A percentile compares a stretch with the other conserved stretches of the same genome.
Evolutionary conservation across 192 early-diverging fungal genomes (phyloP).

Genomic region (Coemansia sp.): DNA sequence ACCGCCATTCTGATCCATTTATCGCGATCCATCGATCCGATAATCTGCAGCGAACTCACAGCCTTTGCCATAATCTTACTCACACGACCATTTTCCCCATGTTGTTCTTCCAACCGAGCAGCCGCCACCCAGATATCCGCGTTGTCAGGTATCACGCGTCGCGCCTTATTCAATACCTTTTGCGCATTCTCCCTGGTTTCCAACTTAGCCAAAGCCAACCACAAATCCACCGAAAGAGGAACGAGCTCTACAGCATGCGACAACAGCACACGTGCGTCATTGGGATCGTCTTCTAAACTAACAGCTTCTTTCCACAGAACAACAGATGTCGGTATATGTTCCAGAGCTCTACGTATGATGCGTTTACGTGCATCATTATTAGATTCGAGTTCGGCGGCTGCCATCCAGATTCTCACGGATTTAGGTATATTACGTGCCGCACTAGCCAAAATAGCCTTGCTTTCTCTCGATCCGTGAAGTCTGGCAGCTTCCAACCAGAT

Average conservation of each 20-base stretch:
- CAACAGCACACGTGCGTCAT: constrained; percentile 88
- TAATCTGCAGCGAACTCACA: constrained; percentile 64
- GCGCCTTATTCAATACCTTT: constrained; percentile 89
- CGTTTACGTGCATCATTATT: constrained; percentile 58
- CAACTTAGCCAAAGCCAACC: constrained; percentile 92
- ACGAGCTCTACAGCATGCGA: constrained; percentile 94
- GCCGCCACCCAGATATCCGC: constrained; percentile 97
- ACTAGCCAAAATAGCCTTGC: constrained; percentile 88
- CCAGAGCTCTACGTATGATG: constrained; percentile 87
- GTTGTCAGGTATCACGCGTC: constrained; percentile 76
- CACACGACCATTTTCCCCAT: constrained; percentile 65
- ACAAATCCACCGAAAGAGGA: constrained; percentile 86
- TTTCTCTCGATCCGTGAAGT: constrained; percentile 79
- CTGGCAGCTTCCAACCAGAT: constrained; percentile 97
- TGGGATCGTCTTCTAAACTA: constrained; percentile 86
- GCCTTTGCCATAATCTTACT: constrained; percentile 72
- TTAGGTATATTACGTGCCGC: constrained; percentile 88
- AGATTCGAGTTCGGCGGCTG: constrained; percentile 83
- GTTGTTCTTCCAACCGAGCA: constrained; percentile 86
- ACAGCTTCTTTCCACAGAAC: constrained; percentile 92
- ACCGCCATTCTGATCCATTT: constrained; percentile 90
- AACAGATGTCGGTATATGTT: constrained; percentile 90
- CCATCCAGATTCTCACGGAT: constrained; percentile 91
- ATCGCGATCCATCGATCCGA: constrained; percentile 68
- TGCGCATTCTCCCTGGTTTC: constrained; percentile 88